Evolutionary conservation across 768 basidiomycete species (phyloP).

Genomic region (Suillus weaverae): DNA sequence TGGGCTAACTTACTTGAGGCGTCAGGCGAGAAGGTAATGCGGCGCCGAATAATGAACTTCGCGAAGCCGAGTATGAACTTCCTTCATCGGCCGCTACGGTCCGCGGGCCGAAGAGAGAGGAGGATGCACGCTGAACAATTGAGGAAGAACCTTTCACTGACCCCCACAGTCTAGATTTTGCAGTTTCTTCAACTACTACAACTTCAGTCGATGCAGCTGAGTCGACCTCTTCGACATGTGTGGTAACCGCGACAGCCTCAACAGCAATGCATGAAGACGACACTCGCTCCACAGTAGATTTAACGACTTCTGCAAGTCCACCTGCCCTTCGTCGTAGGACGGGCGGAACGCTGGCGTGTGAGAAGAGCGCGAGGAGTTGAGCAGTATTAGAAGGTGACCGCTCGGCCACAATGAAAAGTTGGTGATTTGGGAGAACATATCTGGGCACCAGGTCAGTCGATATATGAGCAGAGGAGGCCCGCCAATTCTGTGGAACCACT

Average conservation of each 20-base stretch:
- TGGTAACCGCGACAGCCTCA: not conserved
- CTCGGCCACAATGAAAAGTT: constrained; percentile 73
- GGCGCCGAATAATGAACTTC: constrained; percentile 50
- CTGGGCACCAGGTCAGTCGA: constrained; percentile 32
- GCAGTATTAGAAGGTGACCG: constrained; percentile 65
- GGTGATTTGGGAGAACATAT: constrained; percentile 76
- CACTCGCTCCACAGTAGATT: constrained; percentile 39
- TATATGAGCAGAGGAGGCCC: not conserved
- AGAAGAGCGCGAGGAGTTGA: constrained; percentile 58
- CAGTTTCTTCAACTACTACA: not conserved
- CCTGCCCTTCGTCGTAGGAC: constrained; percentile 59
- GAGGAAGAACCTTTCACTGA: not conserved
- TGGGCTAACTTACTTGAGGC: constrained; percentile 1
- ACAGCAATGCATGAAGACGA: not conserved
- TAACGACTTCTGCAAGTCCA: constrained; percentile 67
- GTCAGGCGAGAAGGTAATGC: not conserved
- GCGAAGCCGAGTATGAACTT: constrained; percentile 25
- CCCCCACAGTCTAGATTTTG: constrained; percentile 10
- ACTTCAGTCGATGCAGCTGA: not conserved
- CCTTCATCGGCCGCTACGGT: constrained; percentile 10
- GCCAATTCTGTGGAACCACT: not conserved
- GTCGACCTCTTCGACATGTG: not conserved
- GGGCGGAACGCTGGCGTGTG: constrained; percentile 49
- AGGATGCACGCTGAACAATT: constrained; percentile 16
- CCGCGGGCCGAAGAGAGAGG: constrained; percentile 25